A percentile compares a stretch with the other conserved stretches of the same genome.
phyloP scores from a whole-genome alignment of 805 yeast species.

The Starmerella floris region DNA sequence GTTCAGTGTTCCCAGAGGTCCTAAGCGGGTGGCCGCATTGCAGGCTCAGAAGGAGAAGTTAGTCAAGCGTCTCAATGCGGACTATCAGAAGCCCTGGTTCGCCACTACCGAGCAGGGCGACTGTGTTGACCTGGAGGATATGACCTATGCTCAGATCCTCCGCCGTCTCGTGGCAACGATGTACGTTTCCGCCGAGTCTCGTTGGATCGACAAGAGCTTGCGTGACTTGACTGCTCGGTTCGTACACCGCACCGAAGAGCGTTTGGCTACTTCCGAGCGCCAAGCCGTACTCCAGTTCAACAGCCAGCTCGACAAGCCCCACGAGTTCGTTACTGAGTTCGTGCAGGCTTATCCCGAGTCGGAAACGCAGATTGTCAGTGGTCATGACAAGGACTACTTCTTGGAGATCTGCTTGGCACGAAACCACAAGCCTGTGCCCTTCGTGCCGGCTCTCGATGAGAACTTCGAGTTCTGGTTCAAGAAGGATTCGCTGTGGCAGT shows the following conservation, averaged over 20 bases:
- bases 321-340: conserved; percentile 43
- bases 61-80: conserved; percentile 74
- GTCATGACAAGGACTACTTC: conserved; percentile 91
- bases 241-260: conserved; percentile 92
- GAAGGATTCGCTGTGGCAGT: conserved; percentile 98
- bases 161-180: conserved; percentile 74
- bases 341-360: conserved; percentile 62
- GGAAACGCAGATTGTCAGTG: conserved; percentile 69
- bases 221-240: conserved; percentile 77
- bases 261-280: conserved; percentile 48
- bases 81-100: conserved; percentile 97
- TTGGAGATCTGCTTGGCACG: conserved; percentile 71
- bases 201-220: conserved; percentile 82
- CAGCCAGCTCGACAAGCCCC: conserved; percentile 51
- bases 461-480: conserved; percentile 92
- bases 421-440: conserved; percentile 92
- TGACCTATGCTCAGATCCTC: conserved; percentile 90
- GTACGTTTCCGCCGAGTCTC: conserved; percentile 60
- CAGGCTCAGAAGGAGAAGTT: conserved; percentile 75
- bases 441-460: conserved; percentile 87
- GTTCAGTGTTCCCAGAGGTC: conserved; percentile 80
- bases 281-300: conserved; percentile 64
- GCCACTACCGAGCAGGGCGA: conserved; percentile 67
- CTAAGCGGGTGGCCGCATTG: conserved; percentile 63
- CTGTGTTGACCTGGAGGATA: conserved; percentile 81